These are phyloP conservation scores for Tulasnella sp. DNA, from an alignment of 768 basidiomycete species.

Conservation along the genomic window DNA sequence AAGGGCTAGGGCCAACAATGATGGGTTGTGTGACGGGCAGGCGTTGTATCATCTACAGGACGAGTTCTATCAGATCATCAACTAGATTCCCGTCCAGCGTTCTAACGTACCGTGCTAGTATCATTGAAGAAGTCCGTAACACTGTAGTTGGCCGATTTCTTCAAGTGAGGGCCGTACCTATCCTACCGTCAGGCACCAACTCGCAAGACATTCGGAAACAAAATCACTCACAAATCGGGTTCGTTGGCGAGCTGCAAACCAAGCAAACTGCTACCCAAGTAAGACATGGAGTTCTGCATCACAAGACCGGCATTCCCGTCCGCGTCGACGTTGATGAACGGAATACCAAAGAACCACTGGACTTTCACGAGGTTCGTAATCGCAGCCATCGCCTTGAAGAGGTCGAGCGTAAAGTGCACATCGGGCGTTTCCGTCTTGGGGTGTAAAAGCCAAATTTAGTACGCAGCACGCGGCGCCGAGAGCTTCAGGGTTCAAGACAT, in stretches of 20 bases:
- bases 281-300: constrained; percentile 35
- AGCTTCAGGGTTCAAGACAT: too few species aligned
- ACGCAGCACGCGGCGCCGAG: too few species aligned
- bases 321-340: constrained; percentile 16
- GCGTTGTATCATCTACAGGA: neutral
- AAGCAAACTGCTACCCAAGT: constrained; percentile 52
- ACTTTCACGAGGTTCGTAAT: constrained; percentile 46
- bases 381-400: constrained; percentile 53
- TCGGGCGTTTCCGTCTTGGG: constrained; percentile 57
- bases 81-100: neutral
- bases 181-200: neutral
- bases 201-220: neutral
- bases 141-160: neutral
- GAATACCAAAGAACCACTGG: constrained; percentile 45
- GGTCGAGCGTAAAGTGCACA: constrained; percentile 47
- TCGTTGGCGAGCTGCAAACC: constrained; percentile 44
- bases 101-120: neutral
- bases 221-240: neutral
- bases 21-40: constrained; percentile 21
- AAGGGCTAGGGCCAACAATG: constrained; percentile 52
- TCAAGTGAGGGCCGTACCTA: constrained; percentile 4
- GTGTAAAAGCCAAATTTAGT: too few species aligned
- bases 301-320: constrained; percentile 12
- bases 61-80: neutral
- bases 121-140: constrained; percentile 5